Conservation (phyloP, 108 stramenopile species). For the Schizochytrium sp. region DNA sequence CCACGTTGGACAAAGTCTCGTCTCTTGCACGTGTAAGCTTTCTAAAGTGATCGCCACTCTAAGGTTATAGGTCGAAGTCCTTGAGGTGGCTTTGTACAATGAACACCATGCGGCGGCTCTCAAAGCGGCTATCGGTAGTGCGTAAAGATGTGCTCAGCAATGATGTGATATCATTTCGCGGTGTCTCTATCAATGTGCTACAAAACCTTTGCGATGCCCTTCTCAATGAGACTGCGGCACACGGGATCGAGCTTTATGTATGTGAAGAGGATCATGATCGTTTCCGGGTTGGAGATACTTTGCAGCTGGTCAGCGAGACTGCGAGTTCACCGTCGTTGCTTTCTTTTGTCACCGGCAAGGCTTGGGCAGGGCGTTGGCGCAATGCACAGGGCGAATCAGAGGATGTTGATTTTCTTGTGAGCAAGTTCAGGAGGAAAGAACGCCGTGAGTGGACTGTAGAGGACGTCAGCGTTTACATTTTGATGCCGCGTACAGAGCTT, state of each 20-base stretch:
- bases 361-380: slow-evolving; percentile 1
- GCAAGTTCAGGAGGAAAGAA: slow-evolving; percentile 28
- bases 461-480: slow-evolving; percentile 36
- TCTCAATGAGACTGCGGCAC: not conserved
- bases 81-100: not conserved
- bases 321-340: not conserved
- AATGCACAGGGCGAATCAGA: not conserved
- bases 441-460: slow-evolving; percentile 7
- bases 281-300: not conserved
- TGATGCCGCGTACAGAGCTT: not conserved
- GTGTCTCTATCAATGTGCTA: not conserved
- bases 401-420: not conserved
- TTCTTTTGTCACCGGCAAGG: not conserved
- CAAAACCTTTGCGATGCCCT: not conserved
- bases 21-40: too few relatives aligned
- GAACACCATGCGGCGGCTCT: slow-evolving; percentile 2
- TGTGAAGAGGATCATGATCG: not conserved
- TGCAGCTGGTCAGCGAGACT: not conserved
- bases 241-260: not conserved
- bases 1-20: too few relatives aligned
- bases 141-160: slow-evolving; percentile 7
- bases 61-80: too few relatives aligned
- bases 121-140: slow-evolving; percentile 31
- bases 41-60: too few relatives aligned
- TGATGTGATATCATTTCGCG: not conserved